Percentiles rank a stretch among this genome's conserved stretches.
phyloP scores from a whole-genome alignment of 371 early-diverging fungal species.

The Mortierella sp. region DNA sequence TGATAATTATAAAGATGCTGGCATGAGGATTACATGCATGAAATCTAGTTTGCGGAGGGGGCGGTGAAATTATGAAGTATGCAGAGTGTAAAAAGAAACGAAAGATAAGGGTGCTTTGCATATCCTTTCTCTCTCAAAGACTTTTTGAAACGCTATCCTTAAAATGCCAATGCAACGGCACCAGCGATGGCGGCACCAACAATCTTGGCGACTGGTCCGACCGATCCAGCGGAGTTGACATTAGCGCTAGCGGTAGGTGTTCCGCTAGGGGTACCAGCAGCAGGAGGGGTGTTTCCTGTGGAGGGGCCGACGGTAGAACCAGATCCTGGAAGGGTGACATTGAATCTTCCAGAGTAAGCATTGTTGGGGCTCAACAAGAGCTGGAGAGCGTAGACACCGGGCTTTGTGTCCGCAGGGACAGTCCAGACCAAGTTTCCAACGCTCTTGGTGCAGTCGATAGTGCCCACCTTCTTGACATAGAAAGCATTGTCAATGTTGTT shows the following conservation, averaged over 20 bases:
- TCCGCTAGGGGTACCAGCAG: not conserved
- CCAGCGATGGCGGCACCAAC: conserved; percentile 9
- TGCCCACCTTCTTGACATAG: conserved; percentile 56
- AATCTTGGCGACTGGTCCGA: conserved; percentile 10
- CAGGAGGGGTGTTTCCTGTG: not conserved
- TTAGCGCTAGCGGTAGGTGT: not conserved
- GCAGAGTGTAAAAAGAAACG: not conserved
- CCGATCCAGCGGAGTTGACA: conserved; percentile 2
- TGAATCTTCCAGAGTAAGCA: conserved; percentile 53
- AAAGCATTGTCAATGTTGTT: conserved; percentile 56
- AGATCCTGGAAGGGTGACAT: conserved; percentile 37
- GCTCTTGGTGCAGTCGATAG: conserved; percentile 46
- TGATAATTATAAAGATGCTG: not conserved
- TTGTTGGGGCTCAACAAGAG: conserved; percentile 47
- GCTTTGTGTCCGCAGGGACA: conserved; percentile 63
- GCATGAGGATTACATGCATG: not conserved
- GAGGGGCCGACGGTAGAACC: conserved; percentile 6
- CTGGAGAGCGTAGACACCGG: conserved; percentile 67
- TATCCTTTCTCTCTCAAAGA: too few species aligned
- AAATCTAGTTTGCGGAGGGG: too few species aligned
- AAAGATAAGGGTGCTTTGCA: too few species aligned
- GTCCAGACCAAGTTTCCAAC: conserved; percentile 63
- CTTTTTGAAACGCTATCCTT: not conserved
- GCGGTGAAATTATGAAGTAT: not conserved
- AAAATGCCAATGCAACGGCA: conserved; percentile 18